Percentiles rank a stretch among this genome's conserved stretches.
phyloP scores from a whole-genome alignment of 257 asterid species.

The Vinca minor region DNA sequence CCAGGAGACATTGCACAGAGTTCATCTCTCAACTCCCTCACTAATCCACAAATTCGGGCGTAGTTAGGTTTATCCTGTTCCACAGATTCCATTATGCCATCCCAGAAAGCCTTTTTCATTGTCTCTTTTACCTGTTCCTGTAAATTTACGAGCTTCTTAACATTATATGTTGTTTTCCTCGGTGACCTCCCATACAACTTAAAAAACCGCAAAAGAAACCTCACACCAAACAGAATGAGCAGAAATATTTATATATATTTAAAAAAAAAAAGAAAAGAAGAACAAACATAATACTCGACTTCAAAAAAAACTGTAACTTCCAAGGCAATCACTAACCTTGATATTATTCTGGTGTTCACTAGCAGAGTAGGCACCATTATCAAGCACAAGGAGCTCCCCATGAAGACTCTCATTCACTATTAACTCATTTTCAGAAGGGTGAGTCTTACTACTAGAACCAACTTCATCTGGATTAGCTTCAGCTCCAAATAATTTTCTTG shows the following conservation, averaged over 20 bases:
- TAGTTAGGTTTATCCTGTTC: constrained; percentile 56
- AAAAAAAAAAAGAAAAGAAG: too few species aligned
- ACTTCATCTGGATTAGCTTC: constrained; percentile 26
- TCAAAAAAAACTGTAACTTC: background rate
- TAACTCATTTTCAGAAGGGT: constrained; percentile 44
- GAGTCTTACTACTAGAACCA: constrained; percentile 17
- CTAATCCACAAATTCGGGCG: constrained; percentile 54
- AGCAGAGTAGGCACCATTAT: constrained; percentile 26
- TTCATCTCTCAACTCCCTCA: constrained; percentile 80
- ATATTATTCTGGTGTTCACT: constrained; percentile 28
- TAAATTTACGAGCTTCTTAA: background rate
- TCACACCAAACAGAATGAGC: background rate
- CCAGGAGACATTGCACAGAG: constrained; percentile 69
- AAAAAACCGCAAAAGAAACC: background rate
- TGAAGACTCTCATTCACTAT: constrained; percentile 85
- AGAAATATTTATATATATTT: too few species aligned
- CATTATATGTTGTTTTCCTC: background rate
- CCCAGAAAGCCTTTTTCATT: constrained; percentile 95
- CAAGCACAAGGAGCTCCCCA: constrained; percentile 53
- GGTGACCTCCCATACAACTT: background rate
- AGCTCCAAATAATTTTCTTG: constrained; percentile 54
- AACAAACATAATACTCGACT: background rate
- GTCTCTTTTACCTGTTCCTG: constrained; percentile 62
- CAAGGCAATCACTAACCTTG: constrained; percentile 37
- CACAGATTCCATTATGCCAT: constrained; percentile 67